A percentile compares a stretch with the other conserved stretches of the same genome.
Conservation (phyloP, 495 filamentous ascomycete species). For the Haplographium delicatum region DNA sequence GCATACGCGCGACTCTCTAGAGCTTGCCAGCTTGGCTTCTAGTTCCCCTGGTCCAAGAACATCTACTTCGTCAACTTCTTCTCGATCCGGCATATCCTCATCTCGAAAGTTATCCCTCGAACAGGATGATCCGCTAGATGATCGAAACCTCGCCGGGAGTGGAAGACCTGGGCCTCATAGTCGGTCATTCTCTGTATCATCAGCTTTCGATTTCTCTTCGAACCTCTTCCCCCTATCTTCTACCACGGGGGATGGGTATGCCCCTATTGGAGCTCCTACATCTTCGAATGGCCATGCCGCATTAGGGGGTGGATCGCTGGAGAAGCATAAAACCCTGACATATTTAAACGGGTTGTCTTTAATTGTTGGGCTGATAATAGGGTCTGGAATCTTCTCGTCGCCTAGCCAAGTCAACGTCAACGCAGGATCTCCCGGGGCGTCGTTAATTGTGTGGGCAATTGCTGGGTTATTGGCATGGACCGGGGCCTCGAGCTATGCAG, state of each 20-base stretch:
- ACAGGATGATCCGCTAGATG: constrained; percentile 72
- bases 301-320: constrained; percentile 56
- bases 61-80: constrained; percentile 58
- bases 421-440: constrained; percentile 86
- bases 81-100: constrained; percentile 79
- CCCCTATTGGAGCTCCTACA: constrained; percentile 70
- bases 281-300: constrained; percentile 41
- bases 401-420: constrained; percentile 91
- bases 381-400: constrained; percentile 94
- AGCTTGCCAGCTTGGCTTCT: constrained; percentile 89
- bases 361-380: constrained; percentile 89
- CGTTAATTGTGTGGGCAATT: constrained; percentile 83
- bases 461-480: constrained; percentile 94
- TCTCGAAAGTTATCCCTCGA: constrained; percentile 88
- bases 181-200: constrained; percentile 83
- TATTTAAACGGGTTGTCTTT: constrained; percentile 90
- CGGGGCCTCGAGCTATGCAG: constrained; percentile 91
- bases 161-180: constrained; percentile 42
- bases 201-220: constrained; percentile 87
- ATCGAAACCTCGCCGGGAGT: constrained; percentile 43
- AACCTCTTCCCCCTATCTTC: constrained; percentile 92
- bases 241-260: constrained; percentile 70
- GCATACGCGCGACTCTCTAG: constrained; percentile 79
- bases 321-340: constrained; percentile 92
- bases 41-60: constrained; percentile 41